Percentiles rank a stretch among this genome's conserved stretches.
phyloP scores from a whole-genome alignment of 2,329 filamentous ascomycete species.

The Verruconis gallopava region DNA sequence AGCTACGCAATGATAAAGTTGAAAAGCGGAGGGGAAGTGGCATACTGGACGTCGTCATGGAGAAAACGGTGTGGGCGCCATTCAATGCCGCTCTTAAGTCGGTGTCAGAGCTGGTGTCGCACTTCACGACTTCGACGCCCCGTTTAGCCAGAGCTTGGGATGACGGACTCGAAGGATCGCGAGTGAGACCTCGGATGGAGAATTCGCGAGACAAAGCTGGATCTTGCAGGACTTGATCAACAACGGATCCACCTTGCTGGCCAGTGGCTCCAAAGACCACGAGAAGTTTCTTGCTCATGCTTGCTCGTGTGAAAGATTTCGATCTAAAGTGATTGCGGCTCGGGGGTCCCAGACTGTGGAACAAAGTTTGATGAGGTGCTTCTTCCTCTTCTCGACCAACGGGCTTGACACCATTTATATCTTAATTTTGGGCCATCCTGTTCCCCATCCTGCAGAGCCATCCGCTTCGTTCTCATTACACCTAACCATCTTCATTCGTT shows the following conservation, averaged over 20 bases:
- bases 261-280: constrained; percentile 40
- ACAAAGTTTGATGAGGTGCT: no score
- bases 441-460: no score
- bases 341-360: no score
- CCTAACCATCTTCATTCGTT: no score
- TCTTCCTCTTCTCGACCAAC: no score
- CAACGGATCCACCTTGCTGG: constrained; percentile 37
- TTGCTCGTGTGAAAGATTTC: no score
- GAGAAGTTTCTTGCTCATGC: constrained; percentile 9
- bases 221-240: constrained; percentile 33
- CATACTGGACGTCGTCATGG: constrained; percentile 15
- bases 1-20: background rate
- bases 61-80: constrained; percentile 18
- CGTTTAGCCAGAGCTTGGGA: constrained; percentile 2
- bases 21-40: background rate
- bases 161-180: constrained; percentile 22
- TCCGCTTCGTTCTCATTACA: no score
- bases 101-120: background rate
- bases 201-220: constrained; percentile 32
- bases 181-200: constrained; percentile 38
- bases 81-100: constrained; percentile 14
- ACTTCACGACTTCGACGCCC: constrained; percentile 9
- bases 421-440: no score
- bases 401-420: no score
- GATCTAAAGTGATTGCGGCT: no score